Conservation (phyloP, 169 alveolate genomes). For the Eimeria falciformis region DNA sequence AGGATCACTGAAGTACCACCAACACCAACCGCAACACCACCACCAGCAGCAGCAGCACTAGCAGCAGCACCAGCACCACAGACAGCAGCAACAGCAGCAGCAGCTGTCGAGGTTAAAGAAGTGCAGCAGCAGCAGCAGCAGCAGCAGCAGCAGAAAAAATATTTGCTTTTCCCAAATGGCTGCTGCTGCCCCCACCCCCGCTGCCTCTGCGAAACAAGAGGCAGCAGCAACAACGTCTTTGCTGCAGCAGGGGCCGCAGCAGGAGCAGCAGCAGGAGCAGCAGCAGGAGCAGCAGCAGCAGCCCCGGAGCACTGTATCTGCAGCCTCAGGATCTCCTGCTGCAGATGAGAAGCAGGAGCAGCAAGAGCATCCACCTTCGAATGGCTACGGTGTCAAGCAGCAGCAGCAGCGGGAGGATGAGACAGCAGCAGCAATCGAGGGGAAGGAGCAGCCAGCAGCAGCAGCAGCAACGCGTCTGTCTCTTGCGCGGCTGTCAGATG, state of each 20-base stretch:
- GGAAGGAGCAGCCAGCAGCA: background rate
- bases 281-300: conserved; percentile 54
- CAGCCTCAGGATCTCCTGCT: conserved; percentile 18
- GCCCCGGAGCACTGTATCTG: conserved; percentile 2
- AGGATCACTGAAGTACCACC: conserved; percentile 17
- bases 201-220: conserved; percentile 37
- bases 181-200: conserved; percentile 34
- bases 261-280: conserved; percentile 50
- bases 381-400: background rate
- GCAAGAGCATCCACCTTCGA: too few species aligned
- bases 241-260: conserved; percentile 30
- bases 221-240: background rate
- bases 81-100: conserved; percentile 45
- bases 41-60: conserved; percentile 34
- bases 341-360: conserved; percentile 32
- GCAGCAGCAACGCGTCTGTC: background rate
- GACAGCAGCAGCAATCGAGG: background rate
- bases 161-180: too few species aligned
- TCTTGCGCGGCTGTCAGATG: conserved; percentile 51
- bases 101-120: background rate
- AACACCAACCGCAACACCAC: background rate
- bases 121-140: too few species aligned
- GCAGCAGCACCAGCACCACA: conserved; percentile 17
- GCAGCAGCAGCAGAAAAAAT: too few species aligned
- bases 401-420: conserved; percentile 20